These are phyloP conservation scores for Salix dunnii DNA, from an alignment of 345 rosid species.

Conservation along the genomic window DNA sequence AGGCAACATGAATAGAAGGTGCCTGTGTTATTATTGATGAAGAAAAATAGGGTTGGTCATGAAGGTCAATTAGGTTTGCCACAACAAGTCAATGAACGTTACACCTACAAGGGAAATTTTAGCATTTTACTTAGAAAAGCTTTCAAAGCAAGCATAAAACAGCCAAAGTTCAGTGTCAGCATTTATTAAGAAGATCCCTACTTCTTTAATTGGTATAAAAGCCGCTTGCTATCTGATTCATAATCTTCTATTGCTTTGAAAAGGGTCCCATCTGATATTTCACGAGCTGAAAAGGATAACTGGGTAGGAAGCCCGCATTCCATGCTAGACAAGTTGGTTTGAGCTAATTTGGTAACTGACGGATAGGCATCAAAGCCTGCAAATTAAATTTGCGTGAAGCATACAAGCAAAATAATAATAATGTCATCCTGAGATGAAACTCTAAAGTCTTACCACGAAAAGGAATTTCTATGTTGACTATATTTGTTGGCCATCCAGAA, in stretches of 20 bases:
- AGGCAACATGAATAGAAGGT: too few species aligned
- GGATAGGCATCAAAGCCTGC: slow-evolving; percentile 68
- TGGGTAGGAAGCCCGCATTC: slow-evolving; percentile 91
- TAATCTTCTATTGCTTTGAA: slow-evolving; percentile 93
- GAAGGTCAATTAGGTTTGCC: too few species aligned
- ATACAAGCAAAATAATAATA: slow-evolving; percentile 15
- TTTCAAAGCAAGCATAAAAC: not conserved
- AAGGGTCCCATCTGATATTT: slow-evolving; percentile 89
- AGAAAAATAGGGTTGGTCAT: not conserved
- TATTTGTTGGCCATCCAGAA: slow-evolving; percentile 97
- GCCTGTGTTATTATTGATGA: not conserved
- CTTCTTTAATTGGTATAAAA: slow-evolving; percentile 74
- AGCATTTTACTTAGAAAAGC: not conserved
- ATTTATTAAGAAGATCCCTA: slow-evolving; percentile 28
- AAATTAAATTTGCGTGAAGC: slow-evolving; percentile 22
- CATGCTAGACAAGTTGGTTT: slow-evolving; percentile 64
- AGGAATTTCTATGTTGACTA: slow-evolving; percentile 92
- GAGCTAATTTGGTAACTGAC: slow-evolving; percentile 52
- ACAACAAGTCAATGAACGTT: not conserved
- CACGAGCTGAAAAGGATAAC: slow-evolving; percentile 93
- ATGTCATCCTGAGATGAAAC: slow-evolving; percentile 3
- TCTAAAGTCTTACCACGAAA: slow-evolving; percentile 50
- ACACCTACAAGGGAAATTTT: not conserved
- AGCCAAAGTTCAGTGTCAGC: not conserved
- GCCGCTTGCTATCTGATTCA: slow-evolving; percentile 91